phyloP scores from a whole-genome alignment of 2,329 filamentous ascomycete species.

The Fusarium floridanum region DNA sequence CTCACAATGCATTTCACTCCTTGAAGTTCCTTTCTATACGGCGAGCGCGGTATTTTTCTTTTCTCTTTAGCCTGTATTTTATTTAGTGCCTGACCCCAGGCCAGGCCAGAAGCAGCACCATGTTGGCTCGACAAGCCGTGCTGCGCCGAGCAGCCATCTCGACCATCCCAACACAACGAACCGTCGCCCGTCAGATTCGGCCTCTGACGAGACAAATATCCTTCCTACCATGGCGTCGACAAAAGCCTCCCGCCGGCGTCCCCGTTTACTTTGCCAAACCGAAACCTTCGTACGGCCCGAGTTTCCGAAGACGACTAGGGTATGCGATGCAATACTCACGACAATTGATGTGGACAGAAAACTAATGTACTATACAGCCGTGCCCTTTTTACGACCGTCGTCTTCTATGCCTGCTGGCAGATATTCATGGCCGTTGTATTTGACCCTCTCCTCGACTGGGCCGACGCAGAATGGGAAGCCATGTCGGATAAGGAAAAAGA shows the following conservation, averaged over 20 bases:
- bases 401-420: conserved; percentile 56
- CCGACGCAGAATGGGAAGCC: conserved; percentile 58
- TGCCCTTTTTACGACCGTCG: conserved; percentile 49
- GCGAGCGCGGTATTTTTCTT: conserved; percentile 14
- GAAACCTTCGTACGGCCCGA: conserved; percentile 22
- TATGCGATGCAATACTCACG: conserved; percentile 38
- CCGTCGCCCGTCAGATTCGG: conserved; percentile 38
- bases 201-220: conserved; percentile 48
- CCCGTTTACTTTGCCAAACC: conserved; percentile 52
- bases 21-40: conserved; percentile 11
- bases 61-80: background rate
- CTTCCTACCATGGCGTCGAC: conserved; percentile 51
- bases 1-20: conserved; percentile 36
- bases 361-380: conserved; percentile 41
- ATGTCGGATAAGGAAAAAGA: conserved; percentile 60
- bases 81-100: background rate
- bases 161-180: conserved; percentile 37
- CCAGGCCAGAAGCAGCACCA: conserved; percentile 33
- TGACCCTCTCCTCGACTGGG: conserved; percentile 58
- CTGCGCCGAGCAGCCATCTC: conserved; percentile 41
- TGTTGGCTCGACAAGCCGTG: conserved; percentile 44
- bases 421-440: conserved; percentile 62
- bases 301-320: conserved; percentile 47
- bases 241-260: conserved; percentile 32
- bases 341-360: background rate